These are phyloP conservation scores for Firmiana major DNA, from an alignment of 345 rosid genomes.

Conservation along the genomic window DNA sequence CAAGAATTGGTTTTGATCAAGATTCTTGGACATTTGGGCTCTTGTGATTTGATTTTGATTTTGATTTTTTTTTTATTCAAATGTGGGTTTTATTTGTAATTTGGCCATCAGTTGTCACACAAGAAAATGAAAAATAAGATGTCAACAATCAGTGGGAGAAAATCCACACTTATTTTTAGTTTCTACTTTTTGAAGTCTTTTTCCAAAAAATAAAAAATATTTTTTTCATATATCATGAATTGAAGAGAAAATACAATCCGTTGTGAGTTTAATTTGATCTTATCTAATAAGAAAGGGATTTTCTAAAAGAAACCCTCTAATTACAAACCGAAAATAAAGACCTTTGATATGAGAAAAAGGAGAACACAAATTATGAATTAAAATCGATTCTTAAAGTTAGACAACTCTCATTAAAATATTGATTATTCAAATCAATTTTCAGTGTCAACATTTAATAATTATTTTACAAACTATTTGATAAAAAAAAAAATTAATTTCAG, in stretches of 20 bases:
- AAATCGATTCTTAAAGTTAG: no score
- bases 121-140: neutral
- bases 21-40: slow-evolving; percentile 41
- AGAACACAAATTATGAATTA: no score
- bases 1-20: slow-evolving; percentile 37
- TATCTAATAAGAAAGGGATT: neutral
- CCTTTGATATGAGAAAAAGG: no score
- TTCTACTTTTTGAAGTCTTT: neutral
- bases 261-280: neutral
- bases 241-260: slow-evolving; percentile 5
- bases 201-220: no score
- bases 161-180: neutral
- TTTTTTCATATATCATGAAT: slow-evolving; percentile 11
- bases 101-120: neutral
- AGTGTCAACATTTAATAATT: no score
- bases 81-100: neutral
- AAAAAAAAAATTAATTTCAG: no score
- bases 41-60: slow-evolving; percentile 15
- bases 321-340: no score
- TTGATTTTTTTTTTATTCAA: neutral
- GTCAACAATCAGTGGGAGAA: neutral
- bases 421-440: no score
- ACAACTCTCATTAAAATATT: no score
- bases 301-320: neutral
- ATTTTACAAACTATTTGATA: no score